Base-by-base conservation (phyloP, 495 filamentous ascomycete genomes). In the Xylaria acuta region DNA sequence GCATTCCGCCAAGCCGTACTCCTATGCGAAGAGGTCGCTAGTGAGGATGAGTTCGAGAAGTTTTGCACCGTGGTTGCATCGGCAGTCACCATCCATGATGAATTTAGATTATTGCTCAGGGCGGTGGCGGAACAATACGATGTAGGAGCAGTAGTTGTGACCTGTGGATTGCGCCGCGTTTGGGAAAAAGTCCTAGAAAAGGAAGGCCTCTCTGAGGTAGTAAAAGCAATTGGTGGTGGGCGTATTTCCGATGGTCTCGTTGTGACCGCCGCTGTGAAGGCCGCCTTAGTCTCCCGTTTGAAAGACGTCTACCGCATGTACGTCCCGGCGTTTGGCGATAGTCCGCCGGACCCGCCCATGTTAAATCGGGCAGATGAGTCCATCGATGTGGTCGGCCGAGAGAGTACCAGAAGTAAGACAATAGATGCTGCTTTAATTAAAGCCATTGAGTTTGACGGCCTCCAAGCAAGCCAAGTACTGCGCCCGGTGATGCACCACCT, bases 311-410 rank as follows among this genome's bases (percentile, higher is more conserved):
- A 85, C 67, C 14, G 80, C 0, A 51, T 83, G 34, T 79, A 84
- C 58, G 85, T 90, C 30, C 88, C 84, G 78, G 90, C 89, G 0
- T 90, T 92, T 75, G 90, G 91, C 67, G 89, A 92, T 73, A 89
- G 90, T 75, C 83, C 83, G 1, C 69, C 91, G 40, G 90, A 92
- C 76, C 36, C 92, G 32, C 77, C 79, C 20, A 92, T 92, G 90
- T 64, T 92, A 30, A 66, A 36, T 5, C 74, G 80, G 58, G 89
- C 90, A 38, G 75, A 92, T 75, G 69, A 86, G 70, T 88, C 89
- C 34, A 74, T 91, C 41, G 81, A 92, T 20, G 85, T 92, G 1
- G 88, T 90, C 30, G 88, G 90, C 30, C 76, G 86, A 7, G 77
- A 86, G 75, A 22, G 75, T 0, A 72, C 65, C 2, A 84, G 89